These are phyloP conservation scores for Eucalyptus polybractea DNA, from an alignment of 345 rosid species.

Conservation along the genomic window DNA sequence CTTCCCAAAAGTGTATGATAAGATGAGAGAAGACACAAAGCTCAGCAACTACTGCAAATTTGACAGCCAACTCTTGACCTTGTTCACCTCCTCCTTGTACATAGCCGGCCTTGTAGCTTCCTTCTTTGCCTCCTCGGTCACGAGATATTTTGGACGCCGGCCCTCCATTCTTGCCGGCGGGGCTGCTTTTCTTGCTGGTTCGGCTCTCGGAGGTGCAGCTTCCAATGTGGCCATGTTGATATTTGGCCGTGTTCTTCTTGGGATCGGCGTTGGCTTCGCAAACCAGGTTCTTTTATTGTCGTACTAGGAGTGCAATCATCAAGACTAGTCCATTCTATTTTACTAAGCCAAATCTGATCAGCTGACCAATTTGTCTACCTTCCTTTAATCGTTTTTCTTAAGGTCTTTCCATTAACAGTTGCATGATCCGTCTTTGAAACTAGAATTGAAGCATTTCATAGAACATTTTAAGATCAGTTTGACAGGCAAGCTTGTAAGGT, in stretches of 20 bases:
- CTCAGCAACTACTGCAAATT: conserved; percentile 27
- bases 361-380: background rate
- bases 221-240: background rate
- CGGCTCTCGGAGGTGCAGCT: background rate
- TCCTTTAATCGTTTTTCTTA: background rate
- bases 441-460: background rate
- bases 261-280: background rate
- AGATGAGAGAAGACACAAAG: background rate
- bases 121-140: background rate
- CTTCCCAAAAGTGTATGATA: background rate
- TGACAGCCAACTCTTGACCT: conserved; percentile 16
- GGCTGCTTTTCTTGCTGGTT: background rate
- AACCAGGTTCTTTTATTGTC: background rate
- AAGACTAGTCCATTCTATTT: background rate
- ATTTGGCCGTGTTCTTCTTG: background rate
- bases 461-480: background rate
- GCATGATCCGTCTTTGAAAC: background rate
- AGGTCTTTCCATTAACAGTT: background rate
- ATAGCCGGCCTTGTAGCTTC: conserved; percentile 16
- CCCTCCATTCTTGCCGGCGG: background rate
- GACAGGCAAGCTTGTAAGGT: background rate
- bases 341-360: background rate
- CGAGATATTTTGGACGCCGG: background rate
- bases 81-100: conserved; percentile 18
- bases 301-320: background rate